Percentiles rank a stretch among this genome's conserved stretches.
Evolutionary conservation across 352 stramenopile genomes (phyloP).

Genomic region (Phytopythium cucurbitacearum): DNA sequence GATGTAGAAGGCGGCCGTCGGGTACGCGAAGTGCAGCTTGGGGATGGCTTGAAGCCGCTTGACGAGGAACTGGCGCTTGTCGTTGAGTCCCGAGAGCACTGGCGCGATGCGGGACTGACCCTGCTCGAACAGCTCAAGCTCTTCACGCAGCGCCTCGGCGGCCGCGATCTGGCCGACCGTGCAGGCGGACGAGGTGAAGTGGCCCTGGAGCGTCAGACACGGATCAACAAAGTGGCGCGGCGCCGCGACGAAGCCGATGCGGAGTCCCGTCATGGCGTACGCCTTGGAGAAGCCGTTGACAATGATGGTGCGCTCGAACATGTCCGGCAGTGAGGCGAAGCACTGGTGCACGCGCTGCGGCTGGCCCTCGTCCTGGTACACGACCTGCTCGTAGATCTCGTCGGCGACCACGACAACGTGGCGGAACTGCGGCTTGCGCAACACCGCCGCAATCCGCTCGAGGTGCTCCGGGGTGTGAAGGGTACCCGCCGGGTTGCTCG

Average conservation of each 20-base stretch:
- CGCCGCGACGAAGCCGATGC: constrained; percentile 90
- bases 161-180: constrained; percentile 91
- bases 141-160: constrained; percentile 85
- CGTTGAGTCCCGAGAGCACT: constrained; percentile 50
- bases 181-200: constrained; percentile 94
- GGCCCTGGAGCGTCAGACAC: constrained; percentile 91
- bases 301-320: constrained; percentile 91
- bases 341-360: constrained; percentile 55
- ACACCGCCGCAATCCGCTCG: constrained; percentile 45
- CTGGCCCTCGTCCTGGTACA: constrained; percentile 83
- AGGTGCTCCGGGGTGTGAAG: constrained; percentile 62
- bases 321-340: constrained; percentile 67
- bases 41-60: constrained; percentile 80
- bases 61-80: constrained; percentile 92
- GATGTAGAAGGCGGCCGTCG: constrained; percentile 95
- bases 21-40: constrained; percentile 77
- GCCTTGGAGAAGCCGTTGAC: constrained; percentile 97
- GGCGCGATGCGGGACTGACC: constrained; percentile 49
- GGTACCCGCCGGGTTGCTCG: constrained; percentile 91
- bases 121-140: constrained; percentile 58
- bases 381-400: constrained; percentile 96
- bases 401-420: constrained; percentile 89
- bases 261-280: constrained; percentile 95
- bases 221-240: constrained; percentile 81
- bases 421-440: constrained; percentile 55